phyloP scores from a whole-genome alignment of 352 stramenopile species.

The Aphanomyces cochlioides region DNA sequence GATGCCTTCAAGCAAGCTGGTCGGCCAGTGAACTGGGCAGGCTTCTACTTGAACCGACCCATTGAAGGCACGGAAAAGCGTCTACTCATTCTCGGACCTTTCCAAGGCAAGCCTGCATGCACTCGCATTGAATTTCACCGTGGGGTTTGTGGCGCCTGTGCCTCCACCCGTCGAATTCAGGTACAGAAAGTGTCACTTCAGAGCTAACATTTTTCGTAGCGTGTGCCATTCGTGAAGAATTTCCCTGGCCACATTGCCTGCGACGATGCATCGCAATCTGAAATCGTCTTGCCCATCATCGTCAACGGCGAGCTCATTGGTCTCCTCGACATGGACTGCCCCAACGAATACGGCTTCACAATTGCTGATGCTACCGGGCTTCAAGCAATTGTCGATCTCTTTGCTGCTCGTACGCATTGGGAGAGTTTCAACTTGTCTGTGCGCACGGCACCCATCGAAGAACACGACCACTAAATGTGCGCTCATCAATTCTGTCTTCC shows the following conservation, averaged over 20 bases:
- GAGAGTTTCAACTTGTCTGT: not conserved
- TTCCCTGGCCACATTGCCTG: constrained; percentile 82
- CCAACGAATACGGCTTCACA: constrained; percentile 56
- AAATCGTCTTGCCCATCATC: constrained; percentile 75
- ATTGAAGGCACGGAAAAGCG: constrained; percentile 40
- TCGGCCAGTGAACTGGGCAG: constrained; percentile 73
- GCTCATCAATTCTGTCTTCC: not conserved
- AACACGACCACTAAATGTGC: constrained; percentile 2
- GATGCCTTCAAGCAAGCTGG: constrained; percentile 60
- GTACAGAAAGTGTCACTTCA: not conserved
- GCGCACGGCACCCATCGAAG: constrained; percentile 1
- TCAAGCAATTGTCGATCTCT: constrained; percentile 19
- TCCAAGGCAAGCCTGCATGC: constrained; percentile 79
- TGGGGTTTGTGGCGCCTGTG: constrained; percentile 66
- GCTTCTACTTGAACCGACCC: constrained; percentile 76
- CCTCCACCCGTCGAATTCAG: constrained; percentile 37
- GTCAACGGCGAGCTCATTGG: constrained; percentile 63
- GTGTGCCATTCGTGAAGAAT: constrained; percentile 64
- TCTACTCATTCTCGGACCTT: constrained; percentile 72
- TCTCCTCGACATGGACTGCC: constrained; percentile 78
- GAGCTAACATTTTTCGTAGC: constrained; percentile 38
- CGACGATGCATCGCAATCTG: constrained; percentile 70
- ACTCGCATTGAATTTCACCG: constrained; percentile 72
- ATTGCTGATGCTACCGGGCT: constrained; percentile 12
- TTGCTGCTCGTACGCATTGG: constrained; percentile 25